Percentiles rank a stretch among this genome's conserved stretches.
Evolutionary conservation across 192 early-diverging fungal genomes (phyloP).

Genomic region (Obelidium mucronatum): DNA sequence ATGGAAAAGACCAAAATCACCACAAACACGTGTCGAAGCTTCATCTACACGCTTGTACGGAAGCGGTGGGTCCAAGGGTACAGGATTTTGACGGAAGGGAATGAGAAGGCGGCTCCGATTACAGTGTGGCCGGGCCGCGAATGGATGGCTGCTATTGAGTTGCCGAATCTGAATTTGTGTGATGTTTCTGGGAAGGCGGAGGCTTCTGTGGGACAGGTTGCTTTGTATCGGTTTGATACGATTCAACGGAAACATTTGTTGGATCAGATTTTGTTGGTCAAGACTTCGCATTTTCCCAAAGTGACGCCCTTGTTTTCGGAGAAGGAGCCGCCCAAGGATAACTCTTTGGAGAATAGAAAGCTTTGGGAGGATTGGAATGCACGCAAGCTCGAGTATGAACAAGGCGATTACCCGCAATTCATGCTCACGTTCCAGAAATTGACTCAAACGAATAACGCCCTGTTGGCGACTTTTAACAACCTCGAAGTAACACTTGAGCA

Average conservation of each 20-base stretch:
- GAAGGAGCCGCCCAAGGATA: conserved; percentile 50
- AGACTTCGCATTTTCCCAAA: conserved; percentile 51
- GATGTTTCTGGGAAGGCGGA: conserved; percentile 33
- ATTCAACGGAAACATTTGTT: conserved; percentile 45
- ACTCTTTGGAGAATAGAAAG: conserved; percentile 52
- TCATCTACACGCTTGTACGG: conserved; percentile 61
- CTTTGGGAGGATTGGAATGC: conserved; percentile 55
- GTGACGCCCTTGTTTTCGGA: conserved; percentile 41
- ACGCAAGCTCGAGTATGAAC: conserved; percentile 46
- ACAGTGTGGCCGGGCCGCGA: conserved; percentile 57
- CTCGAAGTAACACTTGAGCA: conserved; percentile 55
- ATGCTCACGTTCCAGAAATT: conserved; percentile 54
- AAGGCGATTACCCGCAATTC: conserved; percentile 55
- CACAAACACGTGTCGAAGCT: conserved; percentile 54
- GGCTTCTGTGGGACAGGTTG: conserved; percentile 30
- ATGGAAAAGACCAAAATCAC: conserved; percentile 47
- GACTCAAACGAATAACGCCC: conserved; percentile 37
- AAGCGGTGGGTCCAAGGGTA: conserved; percentile 51
- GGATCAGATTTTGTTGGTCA: conserved; percentile 49
- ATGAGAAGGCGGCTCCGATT: conserved; percentile 28
- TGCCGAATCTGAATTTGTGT: conserved; percentile 42
- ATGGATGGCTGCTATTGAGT: conserved; percentile 53
- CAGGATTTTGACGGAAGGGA: conserved; percentile 36
- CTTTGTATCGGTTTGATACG: conserved; percentile 62
- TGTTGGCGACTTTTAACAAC: conserved; percentile 43